A percentile compares a stretch with the other conserved stretches of the same genome.
Evolutionary conservation across 371 early-diverging fungal species (phyloP).

Genomic region (Mortierella sp.): DNA sequence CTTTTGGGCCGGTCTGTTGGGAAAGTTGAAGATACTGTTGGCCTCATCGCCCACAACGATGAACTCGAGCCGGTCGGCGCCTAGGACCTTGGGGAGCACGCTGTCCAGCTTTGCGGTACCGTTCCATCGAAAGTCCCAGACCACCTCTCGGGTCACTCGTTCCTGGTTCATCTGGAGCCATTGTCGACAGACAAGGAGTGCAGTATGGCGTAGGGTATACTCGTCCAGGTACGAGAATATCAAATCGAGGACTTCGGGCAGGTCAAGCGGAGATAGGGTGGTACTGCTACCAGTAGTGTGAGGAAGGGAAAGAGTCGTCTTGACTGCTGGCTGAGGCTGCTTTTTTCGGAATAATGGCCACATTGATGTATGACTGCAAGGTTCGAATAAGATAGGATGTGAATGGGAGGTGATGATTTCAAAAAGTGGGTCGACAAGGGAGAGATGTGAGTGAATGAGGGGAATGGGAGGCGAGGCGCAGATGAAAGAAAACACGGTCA

Average conservation of each 20-base stretch:
- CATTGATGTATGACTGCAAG: too few relatives aligned
- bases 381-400: background rate
- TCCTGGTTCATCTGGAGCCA: conserved; percentile 4
- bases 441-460: background rate
- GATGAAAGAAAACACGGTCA: too few relatives aligned
- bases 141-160: background rate
- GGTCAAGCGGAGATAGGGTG: background rate
- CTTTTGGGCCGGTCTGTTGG: background rate
- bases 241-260: background rate
- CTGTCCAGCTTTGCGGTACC: background rate
- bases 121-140: background rate
- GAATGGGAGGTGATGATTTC: background rate
- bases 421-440: too few relatives aligned
- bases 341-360: background rate
- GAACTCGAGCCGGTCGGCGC: background rate
- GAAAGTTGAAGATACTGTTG: background rate
- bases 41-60: background rate
- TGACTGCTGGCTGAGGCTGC: background rate
- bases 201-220: background rate
- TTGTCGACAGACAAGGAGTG: background rate
- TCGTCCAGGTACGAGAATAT: background rate
- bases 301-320: background rate
- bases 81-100: background rate
- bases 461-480: too few relatives aligned
- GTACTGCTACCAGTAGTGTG: too few relatives aligned